Evolutionary conservation across 1,284 basidiomycete genomes (phyloP).

Genomic region (Moniliella sp.): DNA sequence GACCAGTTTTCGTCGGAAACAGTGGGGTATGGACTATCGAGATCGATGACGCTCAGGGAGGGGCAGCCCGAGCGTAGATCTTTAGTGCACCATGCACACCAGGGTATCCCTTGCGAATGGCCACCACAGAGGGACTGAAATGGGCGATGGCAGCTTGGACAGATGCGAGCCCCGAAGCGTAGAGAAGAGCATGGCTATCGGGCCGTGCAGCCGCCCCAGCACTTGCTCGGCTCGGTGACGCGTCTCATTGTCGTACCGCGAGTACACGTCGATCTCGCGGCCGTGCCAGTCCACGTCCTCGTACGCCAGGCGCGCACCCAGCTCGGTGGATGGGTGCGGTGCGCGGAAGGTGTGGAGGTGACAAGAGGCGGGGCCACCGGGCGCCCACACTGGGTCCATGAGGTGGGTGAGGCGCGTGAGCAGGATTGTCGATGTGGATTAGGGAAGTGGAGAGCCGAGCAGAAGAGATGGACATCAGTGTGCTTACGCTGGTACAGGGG

Average conservation of each 20-base stretch:
- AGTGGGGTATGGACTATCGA: slow-evolving; percentile 41
- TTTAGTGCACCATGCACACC: slow-evolving; percentile 52
- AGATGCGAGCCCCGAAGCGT: slow-evolving; percentile 10
- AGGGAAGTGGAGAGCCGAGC: too few species aligned
- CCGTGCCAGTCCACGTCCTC: slow-evolving; percentile 16
- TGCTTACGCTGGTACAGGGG: too few species aligned
- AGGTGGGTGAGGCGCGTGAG: too few species aligned
- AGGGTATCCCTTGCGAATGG: slow-evolving; percentile 58
- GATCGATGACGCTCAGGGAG: slow-evolving; percentile 43
- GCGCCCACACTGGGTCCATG: background rate
- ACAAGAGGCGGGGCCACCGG: slow-evolving; percentile 3
- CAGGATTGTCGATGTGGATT: too few species aligned
- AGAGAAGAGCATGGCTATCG: background rate
- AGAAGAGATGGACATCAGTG: too few species aligned
- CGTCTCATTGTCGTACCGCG: slow-evolving; percentile 24
- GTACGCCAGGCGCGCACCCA: slow-evolving; percentile 1
- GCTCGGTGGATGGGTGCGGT: slow-evolving; percentile 2
- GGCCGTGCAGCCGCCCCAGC: slow-evolving; percentile 3
- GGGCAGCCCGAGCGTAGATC: slow-evolving; percentile 44
- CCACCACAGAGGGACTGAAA: slow-evolving; percentile 58
- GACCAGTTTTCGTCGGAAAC: background rate
- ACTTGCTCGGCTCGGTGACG: slow-evolving; percentile 18
- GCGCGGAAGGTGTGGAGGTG: slow-evolving; percentile 3
- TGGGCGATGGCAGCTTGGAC: slow-evolving; percentile 42
- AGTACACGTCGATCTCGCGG: slow-evolving; percentile 19